Percentiles rank a stretch among this genome's conserved stretches.
Conservation (phyloP, 139 green algal species). For the Micractinium conductrix region DNA sequence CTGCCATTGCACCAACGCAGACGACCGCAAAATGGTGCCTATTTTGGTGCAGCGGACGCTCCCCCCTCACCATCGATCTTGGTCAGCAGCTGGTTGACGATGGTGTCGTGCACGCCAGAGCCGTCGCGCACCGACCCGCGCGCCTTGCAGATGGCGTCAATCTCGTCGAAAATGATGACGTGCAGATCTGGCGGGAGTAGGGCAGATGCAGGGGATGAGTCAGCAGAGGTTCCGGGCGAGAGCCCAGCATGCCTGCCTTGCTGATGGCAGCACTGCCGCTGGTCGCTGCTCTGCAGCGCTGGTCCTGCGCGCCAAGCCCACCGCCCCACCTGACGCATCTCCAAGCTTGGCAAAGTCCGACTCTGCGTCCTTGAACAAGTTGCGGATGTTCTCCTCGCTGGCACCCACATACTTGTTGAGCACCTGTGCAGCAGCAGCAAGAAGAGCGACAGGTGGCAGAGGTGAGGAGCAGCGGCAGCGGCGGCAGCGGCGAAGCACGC, state of each 20-base stretch:
- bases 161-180: slow-evolving; percentile 99
- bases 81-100: slow-evolving; percentile 96
- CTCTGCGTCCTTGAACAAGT: slow-evolving; percentile 97
- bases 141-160: slow-evolving; percentile 98
- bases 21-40: too few species aligned
- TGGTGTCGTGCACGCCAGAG: slow-evolving; percentile 94
- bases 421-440: not conserved
- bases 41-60: too few species aligned
- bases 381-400: slow-evolving; percentile 97
- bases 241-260: not conserved
- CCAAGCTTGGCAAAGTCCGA: slow-evolving; percentile 75
- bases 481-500: not conserved
- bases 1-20: too few species aligned
- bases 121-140: slow-evolving; percentile 52
- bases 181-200: slow-evolving; percentile 95
- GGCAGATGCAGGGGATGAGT: too few species aligned
- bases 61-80: slow-evolving; percentile 99
- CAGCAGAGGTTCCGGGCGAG: too few species aligned
- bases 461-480: not conserved
- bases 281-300: too few species aligned
- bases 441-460: slow-evolving; percentile 57
- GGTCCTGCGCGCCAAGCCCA: too few species aligned
- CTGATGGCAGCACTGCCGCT: not conserved
- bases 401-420: slow-evolving; percentile 87
- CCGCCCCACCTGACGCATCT: slow-evolving; percentile 51